These are phyloP conservation scores for Fusarium nematophilum DNA, from an alignment of 2,329 filamentous ascomycete genomes.

Conservation along the genomic window DNA sequence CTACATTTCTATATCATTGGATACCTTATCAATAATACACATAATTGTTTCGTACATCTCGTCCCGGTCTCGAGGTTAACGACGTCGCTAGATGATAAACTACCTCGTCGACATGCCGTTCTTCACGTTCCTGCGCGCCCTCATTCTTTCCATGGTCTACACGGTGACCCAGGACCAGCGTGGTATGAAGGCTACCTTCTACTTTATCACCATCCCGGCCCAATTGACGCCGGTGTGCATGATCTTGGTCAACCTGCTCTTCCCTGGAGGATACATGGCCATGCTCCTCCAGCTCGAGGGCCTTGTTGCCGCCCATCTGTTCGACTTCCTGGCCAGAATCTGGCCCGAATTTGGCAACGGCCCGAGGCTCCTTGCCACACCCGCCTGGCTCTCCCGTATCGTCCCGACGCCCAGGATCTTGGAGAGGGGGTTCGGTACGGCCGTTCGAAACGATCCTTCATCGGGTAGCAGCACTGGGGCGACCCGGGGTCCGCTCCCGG, in stretches of 20 bases:
- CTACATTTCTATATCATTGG: slow-evolving; percentile 62
- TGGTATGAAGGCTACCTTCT: slow-evolving; percentile 79
- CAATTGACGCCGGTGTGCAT: slow-evolving; percentile 85
- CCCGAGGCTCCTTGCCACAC: slow-evolving; percentile 79
- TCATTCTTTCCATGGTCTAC: slow-evolving; percentile 84
- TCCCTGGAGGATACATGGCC: slow-evolving; percentile 63
- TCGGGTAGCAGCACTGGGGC: slow-evolving; percentile 56
- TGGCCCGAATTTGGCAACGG: slow-evolving; percentile 93
- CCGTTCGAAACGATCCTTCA: slow-evolving; percentile 55
- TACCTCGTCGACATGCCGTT: slow-evolving; percentile 48
- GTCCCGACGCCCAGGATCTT: slow-evolving; percentile 60
- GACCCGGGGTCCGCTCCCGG: slow-evolving; percentile 64
- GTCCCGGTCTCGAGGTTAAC: slow-evolving; percentile 36
- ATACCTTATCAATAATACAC: slow-evolving; percentile 32
- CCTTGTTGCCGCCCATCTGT: slow-evolving; percentile 88
- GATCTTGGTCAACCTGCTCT: slow-evolving; percentile 78
- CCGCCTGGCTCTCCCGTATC: slow-evolving; percentile 74
- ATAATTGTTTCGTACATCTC: slow-evolving; percentile 13
- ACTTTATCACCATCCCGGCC: slow-evolving; percentile 85
- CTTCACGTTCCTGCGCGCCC: slow-evolving; percentile 66
- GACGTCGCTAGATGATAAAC: slow-evolving; percentile 46
- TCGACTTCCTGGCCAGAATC: slow-evolving; percentile 88
- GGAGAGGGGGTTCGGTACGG: slow-evolving; percentile 62
- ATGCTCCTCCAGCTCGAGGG: slow-evolving; percentile 77
- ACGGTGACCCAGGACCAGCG: slow-evolving; percentile 89